Evolutionary conservation across 2,329 filamentous ascomycete species (phyloP).

Genomic region (Neophaeococcomyces aloes): DNA sequence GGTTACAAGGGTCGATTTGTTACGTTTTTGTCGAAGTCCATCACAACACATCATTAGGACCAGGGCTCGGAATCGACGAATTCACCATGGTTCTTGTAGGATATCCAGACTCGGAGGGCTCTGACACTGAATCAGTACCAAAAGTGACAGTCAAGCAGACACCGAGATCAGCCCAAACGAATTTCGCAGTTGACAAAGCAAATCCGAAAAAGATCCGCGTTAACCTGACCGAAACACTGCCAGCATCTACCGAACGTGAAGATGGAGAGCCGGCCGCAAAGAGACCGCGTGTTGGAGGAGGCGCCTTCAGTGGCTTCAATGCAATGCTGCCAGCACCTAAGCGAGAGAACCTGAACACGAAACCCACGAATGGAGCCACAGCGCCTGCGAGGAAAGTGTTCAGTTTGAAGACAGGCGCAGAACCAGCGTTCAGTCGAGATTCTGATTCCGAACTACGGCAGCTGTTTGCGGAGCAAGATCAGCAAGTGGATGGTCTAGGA

Average conservation of each 20-base stretch:
- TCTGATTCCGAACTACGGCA: conserved; percentile 32
- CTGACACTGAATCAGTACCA: conserved; percentile 47
- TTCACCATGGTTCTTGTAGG: conserved; percentile 70
- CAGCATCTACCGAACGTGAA: conserved; percentile 32
- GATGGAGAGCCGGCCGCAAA: conserved; percentile 57
- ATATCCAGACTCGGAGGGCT: conserved; percentile 69
- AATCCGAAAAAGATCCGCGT: conserved; percentile 78
- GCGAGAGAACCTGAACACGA: conserved; percentile 26
- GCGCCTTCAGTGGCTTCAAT: conserved; percentile 71
- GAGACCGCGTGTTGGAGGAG: conserved; percentile 52
- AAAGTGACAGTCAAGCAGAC: conserved; percentile 28
- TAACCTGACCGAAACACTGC: conserved; percentile 53
- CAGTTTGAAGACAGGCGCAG: conserved; percentile 70
- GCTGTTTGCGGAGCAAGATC: conserved; percentile 28
- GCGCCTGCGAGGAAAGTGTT: conserved; percentile 47
- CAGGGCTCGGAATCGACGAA: too few species aligned
- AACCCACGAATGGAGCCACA: conserved; percentile 23
- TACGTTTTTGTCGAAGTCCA: too few species aligned
- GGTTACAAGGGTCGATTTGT: too few species aligned
- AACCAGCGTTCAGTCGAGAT: conserved; percentile 67
- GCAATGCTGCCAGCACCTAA: conserved; percentile 81
- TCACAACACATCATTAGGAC: too few species aligned
- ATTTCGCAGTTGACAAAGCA: conserved; percentile 69
- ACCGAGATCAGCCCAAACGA: conserved; percentile 42
- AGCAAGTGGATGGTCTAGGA: too few species aligned